These are phyloP conservation scores for Epithele typhae DNA, from an alignment of 768 basidiomycete genomes.

Conservation along the genomic window DNA sequence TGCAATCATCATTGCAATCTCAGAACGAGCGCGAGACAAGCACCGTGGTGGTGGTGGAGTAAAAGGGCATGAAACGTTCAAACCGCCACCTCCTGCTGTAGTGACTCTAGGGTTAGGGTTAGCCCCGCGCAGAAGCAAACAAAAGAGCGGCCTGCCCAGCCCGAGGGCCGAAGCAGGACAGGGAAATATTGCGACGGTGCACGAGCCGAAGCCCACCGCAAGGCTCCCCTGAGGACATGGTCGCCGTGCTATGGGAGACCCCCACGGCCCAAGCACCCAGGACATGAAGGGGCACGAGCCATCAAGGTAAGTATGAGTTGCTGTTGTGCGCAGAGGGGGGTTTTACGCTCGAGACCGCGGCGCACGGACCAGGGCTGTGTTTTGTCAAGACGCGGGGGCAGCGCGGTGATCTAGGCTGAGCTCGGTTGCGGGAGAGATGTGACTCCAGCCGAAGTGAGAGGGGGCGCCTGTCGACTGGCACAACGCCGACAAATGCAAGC, in stretches of 20 bases:
- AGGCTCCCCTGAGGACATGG: conserved; percentile 45
- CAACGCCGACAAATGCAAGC: too few relatives aligned
- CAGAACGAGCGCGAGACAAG: too few relatives aligned
- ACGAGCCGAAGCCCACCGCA: conserved; percentile 38
- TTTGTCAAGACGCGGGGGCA: too few relatives aligned
- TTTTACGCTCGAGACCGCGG: not conserved
- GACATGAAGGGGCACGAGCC: conserved; percentile 31
- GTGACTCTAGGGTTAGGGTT: not conserved
- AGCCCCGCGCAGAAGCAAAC: not conserved
- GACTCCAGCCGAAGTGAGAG: too few relatives aligned
- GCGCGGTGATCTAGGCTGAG: too few relatives aligned
- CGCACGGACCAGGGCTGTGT: conserved; percentile 15
- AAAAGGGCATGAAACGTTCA: too few relatives aligned
- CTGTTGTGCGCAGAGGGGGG: not conserved
- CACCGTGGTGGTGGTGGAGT: too few relatives aligned
- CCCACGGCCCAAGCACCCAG: conserved; percentile 31
- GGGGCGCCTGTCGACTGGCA: too few relatives aligned
- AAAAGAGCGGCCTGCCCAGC: conserved; percentile 44
- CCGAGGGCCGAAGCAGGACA: conserved; percentile 47
- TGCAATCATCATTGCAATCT: too few relatives aligned
- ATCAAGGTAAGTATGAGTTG: conserved; percentile 29
- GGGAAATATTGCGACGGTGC: conserved; percentile 45
- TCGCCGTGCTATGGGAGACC: conserved; percentile 49
- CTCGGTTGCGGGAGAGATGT: too few relatives aligned
- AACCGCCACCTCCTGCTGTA: too few relatives aligned